A percentile compares a stretch with the other conserved stretches of the same genome.
Conservation (phyloP, 2,329 filamentous ascomycete genomes). For the Lasiodiplodia gonubiensis region DNA sequence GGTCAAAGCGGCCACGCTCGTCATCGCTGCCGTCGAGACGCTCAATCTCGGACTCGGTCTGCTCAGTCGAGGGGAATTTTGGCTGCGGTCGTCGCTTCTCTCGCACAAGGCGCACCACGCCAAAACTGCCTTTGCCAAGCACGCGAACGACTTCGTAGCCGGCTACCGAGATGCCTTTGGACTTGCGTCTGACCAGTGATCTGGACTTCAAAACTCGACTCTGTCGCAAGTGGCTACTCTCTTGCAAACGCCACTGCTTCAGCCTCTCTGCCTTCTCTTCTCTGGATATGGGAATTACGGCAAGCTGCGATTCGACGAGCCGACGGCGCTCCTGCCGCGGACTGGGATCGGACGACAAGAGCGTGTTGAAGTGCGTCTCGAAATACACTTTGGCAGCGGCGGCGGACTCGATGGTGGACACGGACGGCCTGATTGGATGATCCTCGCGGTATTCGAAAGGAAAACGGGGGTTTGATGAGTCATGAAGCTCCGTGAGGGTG, state of each 20-base stretch:
- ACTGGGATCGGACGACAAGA: conserved; percentile 61
- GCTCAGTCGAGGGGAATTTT: conserved; percentile 24
- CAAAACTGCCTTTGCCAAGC: conserved; percentile 92
- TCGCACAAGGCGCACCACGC: conserved; percentile 83
- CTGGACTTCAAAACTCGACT: conserved; percentile 71
- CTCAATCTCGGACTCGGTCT: conserved; percentile 31
- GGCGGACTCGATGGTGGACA: conserved; percentile 74
- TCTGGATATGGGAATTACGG: conserved; percentile 59
- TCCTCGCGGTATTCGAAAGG: conserved; percentile 11
- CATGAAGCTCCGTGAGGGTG: background rate
- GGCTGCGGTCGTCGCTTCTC: conserved; percentile 55
- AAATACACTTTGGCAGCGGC: conserved; percentile 85
- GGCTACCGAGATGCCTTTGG: conserved; percentile 60
- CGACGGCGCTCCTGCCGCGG: conserved; percentile 66
- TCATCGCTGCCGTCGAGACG: conserved; percentile 29
- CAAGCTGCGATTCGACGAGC: conserved; percentile 69
- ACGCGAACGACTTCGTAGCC: conserved; percentile 83
- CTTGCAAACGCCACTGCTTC: conserved; percentile 66
- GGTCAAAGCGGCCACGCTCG: conserved; percentile 14
- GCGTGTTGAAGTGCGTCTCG: conserved; percentile 81
- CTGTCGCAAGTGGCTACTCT: conserved; percentile 77
- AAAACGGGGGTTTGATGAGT: background rate
- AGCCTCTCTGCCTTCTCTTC: conserved; percentile 63
- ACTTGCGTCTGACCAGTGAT: conserved; percentile 54
- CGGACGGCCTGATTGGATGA: conserved; percentile 41